Evolutionary conservation across 2,329 filamentous ascomycete species (phyloP), one percentile per base, ranked within the genome.

Genomic region (Colletotrichum lini): DNA sequence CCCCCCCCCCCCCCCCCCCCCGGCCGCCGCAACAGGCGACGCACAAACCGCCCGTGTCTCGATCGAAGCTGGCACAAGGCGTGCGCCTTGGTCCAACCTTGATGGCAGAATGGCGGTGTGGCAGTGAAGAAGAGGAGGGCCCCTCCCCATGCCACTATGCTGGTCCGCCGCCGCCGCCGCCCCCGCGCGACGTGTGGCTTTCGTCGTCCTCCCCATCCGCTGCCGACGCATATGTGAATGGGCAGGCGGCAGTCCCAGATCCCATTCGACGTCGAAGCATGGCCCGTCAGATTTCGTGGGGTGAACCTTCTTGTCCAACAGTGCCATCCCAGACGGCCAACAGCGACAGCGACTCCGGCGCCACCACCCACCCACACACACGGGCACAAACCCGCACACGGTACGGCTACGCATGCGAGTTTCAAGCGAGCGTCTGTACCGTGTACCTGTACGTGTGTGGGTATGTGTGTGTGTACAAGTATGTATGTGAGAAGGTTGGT

Each of bases 21-120:
- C 49, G 35, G 38, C n/a, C 47, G 59, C 69, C 69, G 65, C 65
- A 61, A 54, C 69, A 65, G 54, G 59, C 59, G 65, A 72, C 50
- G 59, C 47, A 56, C 53, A 70, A 30, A 47, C 57, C n/a, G 30
- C 23, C 50, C 16, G 18, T 30, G 50, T n/a, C 21, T 58, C 52
- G 47, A 63, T 71, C 57, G 38, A 68, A 65, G 62, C 68, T 68
- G 68, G 68, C 42, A 21, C 42, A 21, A 57, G 26, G 26, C 30
- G 30, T 35, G 30, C 30, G 67, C 52, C 61, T 12, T 59, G 62
- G 53, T 59, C 21, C 52, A 63, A 59, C 59, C 65, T 65, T 60
- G 47, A 65, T 64, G 69, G 66, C 40, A 70, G 54, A 70, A 59
- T 70, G 54, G 70, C 70, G 70, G 70, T 72, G 70, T 72, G 70